phyloP scores from a whole-genome alignment of 495 filamentous ascomycete genomes.

The Astrocystis sublimbata region DNA sequence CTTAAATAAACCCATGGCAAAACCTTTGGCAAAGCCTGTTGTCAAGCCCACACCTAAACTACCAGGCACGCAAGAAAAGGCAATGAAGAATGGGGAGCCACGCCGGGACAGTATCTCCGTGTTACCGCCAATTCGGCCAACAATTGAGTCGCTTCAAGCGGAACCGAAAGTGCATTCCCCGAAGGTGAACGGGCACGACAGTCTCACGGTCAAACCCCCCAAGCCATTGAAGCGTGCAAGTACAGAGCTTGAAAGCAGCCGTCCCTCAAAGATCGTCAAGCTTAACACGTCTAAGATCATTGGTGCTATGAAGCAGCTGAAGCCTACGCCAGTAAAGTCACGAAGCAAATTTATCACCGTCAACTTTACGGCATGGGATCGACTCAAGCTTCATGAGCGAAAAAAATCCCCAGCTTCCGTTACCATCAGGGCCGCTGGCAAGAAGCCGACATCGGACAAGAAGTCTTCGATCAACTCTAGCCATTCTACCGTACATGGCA shows the following conservation, averaged over 20 bases:
- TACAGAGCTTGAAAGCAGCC: constrained; percentile 28
- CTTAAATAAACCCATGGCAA: not conserved
- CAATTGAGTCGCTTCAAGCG: constrained; percentile 24
- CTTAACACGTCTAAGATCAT: constrained; percentile 29
- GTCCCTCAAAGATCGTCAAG: constrained; percentile 42
- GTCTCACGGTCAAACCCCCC: constrained; percentile 19
- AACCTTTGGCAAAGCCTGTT: not conserved
- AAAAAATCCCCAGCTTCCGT: constrained; percentile 15
- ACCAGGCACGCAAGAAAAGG: constrained; percentile 19
- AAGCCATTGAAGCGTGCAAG: constrained; percentile 28
- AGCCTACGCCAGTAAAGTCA: no score
- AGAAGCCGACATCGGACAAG: constrained; percentile 9
- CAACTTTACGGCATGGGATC: constrained; percentile 31
- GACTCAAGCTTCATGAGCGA: constrained; percentile 17
- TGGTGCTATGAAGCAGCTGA: constrained; percentile 19
- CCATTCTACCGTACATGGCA: not conserved
- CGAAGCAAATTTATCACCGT: constrained; percentile 19
- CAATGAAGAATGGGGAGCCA: constrained; percentile 20
- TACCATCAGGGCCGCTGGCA: constrained; percentile 7
- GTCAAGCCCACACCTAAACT: constrained; percentile 3
- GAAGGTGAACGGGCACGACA: constrained; percentile 26
- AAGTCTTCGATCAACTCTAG: constrained; percentile 2
- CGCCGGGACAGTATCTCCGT: constrained; percentile 30
- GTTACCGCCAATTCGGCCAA: constrained; percentile 27
- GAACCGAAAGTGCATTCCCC: constrained; percentile 20